Conservation (phyloP, 805 yeast genomes). For the Pichia sporocuriosa region DNA sequence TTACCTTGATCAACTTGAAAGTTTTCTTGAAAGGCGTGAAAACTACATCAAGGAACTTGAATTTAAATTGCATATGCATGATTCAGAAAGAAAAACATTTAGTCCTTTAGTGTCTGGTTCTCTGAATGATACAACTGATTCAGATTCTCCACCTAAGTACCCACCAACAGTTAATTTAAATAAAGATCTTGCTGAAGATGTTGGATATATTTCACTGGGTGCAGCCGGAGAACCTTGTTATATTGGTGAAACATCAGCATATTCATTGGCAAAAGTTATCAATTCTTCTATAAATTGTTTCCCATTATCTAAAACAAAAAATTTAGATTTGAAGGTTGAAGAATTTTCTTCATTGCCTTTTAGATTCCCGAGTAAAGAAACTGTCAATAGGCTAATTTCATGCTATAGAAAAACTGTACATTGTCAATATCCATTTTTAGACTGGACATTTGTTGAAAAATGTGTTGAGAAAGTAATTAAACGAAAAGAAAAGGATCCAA, state of each 20-base stretch:
- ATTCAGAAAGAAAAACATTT: neutral
- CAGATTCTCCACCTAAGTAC: neutral
- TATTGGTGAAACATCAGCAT: constrained; percentile 29
- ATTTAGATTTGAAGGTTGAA: too few species aligned
- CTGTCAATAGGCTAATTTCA: constrained; percentile 16
- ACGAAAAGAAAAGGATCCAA: constrained; percentile 13
- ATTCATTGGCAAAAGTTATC: constrained; percentile 29
- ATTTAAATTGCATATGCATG: neutral
- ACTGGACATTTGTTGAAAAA: constrained; percentile 23
- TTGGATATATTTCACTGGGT: constrained; percentile 27
- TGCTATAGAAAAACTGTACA: constrained; percentile 29
- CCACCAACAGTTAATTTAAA: constrained; percentile 6
- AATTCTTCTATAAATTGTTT: constrained; percentile 20
- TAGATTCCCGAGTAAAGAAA: constrained; percentile 17
- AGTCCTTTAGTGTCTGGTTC: neutral
- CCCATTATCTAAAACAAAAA: constrained; percentile 2
- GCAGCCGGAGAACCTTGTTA: constrained; percentile 27
- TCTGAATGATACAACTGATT: too few species aligned
- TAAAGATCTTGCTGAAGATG: constrained; percentile 24
- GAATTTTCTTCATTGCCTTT: constrained; percentile 16
- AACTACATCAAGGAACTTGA: neutral
- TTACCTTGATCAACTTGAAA: constrained; percentile 39
- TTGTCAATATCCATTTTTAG: constrained; percentile 31
- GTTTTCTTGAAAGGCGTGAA: constrained; percentile 16
- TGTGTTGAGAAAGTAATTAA: constrained; percentile 19